Evolutionary conservation across 352 stramenopile genomes (phyloP).

Genomic region (Pythium plurisporium): DNA sequence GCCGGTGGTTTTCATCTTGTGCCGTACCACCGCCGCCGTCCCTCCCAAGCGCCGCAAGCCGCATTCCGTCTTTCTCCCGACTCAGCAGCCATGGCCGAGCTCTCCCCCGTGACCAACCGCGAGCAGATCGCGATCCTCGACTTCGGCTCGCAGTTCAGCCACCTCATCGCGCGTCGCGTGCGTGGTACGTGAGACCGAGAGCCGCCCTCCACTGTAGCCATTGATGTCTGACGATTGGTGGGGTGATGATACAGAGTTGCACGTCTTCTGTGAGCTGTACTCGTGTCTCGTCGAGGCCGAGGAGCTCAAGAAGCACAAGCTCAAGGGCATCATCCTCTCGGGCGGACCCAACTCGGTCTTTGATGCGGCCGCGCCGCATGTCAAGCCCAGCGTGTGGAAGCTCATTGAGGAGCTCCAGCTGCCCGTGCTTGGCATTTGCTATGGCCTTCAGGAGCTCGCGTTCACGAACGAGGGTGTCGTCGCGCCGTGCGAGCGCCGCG

Average conservation of each 20-base stretch:
- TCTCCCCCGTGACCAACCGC: constrained; percentile 83
- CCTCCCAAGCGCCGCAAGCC: neutral
- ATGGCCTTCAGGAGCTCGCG: constrained; percentile 93
- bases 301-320: constrained; percentile 90
- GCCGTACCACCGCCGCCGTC: constrained; percentile 22
- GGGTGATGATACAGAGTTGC: constrained; percentile 71
- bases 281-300: constrained; percentile 94
- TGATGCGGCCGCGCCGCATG: constrained; percentile 93
- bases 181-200: no score
- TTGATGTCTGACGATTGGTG: no score
- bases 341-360: constrained; percentile 97
- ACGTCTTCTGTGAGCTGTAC: constrained; percentile 99
- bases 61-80: constrained; percentile 6
- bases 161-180: constrained; percentile 98
- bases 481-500: constrained; percentile 89
- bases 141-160: constrained; percentile 99
- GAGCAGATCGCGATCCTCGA: constrained; percentile 98
- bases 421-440: constrained; percentile 98
- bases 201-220: no score
- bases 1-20: constrained; percentile 8
- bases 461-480: constrained; percentile 96
- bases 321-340: constrained; percentile 97
- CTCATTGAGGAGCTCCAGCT: constrained; percentile 95
- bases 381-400: constrained; percentile 93
- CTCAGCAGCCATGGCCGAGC: constrained; percentile 48